Evolutionary conservation across 306 rosid species (phyloP).

Genomic region (Prunus fruticosa): DNA sequence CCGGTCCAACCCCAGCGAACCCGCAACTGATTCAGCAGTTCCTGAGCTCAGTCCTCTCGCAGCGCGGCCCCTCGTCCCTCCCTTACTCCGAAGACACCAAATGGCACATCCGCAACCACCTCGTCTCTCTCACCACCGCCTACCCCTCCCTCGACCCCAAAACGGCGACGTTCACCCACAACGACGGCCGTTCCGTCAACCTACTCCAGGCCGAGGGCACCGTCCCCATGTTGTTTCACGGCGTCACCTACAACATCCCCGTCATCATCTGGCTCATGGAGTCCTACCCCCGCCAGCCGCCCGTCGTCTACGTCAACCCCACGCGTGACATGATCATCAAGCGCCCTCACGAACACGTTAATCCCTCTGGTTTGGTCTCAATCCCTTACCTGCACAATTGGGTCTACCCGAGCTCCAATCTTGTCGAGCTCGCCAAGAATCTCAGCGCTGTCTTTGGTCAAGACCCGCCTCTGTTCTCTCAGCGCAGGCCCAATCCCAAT

Average conservation of each 20-base stretch:
- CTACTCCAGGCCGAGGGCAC: slow-evolving; percentile 95
- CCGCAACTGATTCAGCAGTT: slow-evolving; percentile 59
- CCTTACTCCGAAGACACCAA: slow-evolving; percentile 83
- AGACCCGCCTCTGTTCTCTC: slow-evolving; percentile 86
- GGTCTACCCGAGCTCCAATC: slow-evolving; percentile 77
- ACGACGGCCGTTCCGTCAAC: slow-evolving; percentile 89
- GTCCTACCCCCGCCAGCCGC: slow-evolving; percentile 86
- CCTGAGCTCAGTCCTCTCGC: slow-evolving; percentile 90
- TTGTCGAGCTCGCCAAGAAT: slow-evolving; percentile 53
- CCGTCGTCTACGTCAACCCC: slow-evolving; percentile 84
- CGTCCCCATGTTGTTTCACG: slow-evolving; percentile 69
- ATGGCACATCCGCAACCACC: slow-evolving; percentile 92
- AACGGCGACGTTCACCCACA: slow-evolving; percentile 86
- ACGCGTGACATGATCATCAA: slow-evolving; percentile 95
- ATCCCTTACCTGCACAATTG: slow-evolving; percentile 68
- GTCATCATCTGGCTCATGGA: slow-evolving; percentile 91
- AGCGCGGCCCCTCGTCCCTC: slow-evolving; percentile 88
- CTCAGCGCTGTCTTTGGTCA: slow-evolving; percentile 54
- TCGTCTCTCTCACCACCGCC: slow-evolving; percentile 48
- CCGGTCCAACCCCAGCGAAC: neutral
- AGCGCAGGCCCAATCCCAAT: slow-evolving; percentile 46
- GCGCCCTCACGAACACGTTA: slow-evolving; percentile 71
- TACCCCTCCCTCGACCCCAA: slow-evolving; percentile 78
- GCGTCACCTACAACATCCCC: slow-evolving; percentile 85
- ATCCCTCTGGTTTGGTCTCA: slow-evolving; percentile 79